Percentiles rank a stretch among this genome's conserved stretches.
Evolutionary conservation across 345 rosid genomes (phyloP).

Genomic region (Eucalyptus coolabah): DNA sequence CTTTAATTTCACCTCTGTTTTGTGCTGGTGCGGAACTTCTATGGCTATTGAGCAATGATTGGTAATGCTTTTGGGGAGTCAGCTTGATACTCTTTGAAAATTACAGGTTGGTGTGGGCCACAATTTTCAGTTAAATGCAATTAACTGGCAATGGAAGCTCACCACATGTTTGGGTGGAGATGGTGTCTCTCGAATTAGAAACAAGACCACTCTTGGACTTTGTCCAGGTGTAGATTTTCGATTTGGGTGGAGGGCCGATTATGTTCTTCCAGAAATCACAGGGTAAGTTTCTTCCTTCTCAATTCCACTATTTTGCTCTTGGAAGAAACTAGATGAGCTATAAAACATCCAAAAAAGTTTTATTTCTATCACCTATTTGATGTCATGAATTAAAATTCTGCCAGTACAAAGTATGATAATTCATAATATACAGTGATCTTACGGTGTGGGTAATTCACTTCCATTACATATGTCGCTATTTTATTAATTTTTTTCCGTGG

Average conservation of each 20-base stretch:
- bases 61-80: neutral
- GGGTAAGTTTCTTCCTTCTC: conserved; percentile 38
- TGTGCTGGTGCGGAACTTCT: neutral
- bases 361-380: neutral
- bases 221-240: conserved; percentile 75
- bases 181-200: conserved; percentile 59
- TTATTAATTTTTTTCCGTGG: neutral
- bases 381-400: neutral
- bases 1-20: neutral
- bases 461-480: neutral
- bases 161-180: conserved; percentile 76
- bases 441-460: neutral
- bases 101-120: conserved; percentile 71
- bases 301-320: neutral
- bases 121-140: conserved; percentile 61
- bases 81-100: neutral
- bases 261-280: conserved; percentile 63
- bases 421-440: neutral
- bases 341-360: neutral
- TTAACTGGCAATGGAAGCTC: conserved; percentile 81
- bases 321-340: neutral
- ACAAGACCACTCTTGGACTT: conserved; percentile 63
- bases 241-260: conserved; percentile 88
- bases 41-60: conserved; percentile 1
- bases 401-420: neutral